Evolutionary conservation across 768 basidiomycete species (phyloP).

Genomic region (Amanita rubescens): DNA sequence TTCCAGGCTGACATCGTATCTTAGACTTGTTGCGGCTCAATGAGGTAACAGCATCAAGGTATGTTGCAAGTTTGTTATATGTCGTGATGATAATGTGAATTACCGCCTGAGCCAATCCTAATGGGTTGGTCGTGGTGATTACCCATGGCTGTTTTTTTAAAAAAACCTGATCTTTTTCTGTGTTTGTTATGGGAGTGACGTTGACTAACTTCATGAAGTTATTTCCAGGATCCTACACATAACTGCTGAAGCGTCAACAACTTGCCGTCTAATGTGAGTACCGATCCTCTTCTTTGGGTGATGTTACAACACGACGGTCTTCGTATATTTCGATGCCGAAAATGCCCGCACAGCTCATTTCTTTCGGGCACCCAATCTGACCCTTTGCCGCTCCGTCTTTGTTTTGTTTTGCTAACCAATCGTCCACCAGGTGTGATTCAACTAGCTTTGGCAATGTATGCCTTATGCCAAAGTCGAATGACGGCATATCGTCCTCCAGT

Average conservation of each 20-base stretch:
- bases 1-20: not conserved
- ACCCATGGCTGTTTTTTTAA: slow-evolving; percentile 71
- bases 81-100: slow-evolving; percentile 64
- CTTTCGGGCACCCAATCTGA: slow-evolving; percentile 78
- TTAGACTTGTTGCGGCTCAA: too few species aligned
- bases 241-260: not conserved
- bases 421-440: slow-evolving; percentile 3
- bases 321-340: slow-evolving; percentile 78
- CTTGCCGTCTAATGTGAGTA: slow-evolving; percentile 26
- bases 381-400: slow-evolving; percentile 4
- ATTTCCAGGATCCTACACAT: not conserved
- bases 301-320: slow-evolving; percentile 92
- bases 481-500: too few species aligned
- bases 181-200: not conserved
- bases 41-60: too few species aligned
- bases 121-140: slow-evolving; percentile 52
- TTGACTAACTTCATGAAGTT: too few species aligned
- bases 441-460: too few species aligned
- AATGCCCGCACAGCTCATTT: slow-evolving; percentile 89
- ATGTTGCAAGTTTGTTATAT: too few species aligned
- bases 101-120: slow-evolving; percentile 65
- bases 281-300: slow-evolving; percentile 28
- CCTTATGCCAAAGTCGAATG: too few species aligned
- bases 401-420: not conserved
- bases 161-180: not conserved